Conservation (phyloP, 2,329 filamentous ascomycete species). For the Xylariales sp. region DNA sequence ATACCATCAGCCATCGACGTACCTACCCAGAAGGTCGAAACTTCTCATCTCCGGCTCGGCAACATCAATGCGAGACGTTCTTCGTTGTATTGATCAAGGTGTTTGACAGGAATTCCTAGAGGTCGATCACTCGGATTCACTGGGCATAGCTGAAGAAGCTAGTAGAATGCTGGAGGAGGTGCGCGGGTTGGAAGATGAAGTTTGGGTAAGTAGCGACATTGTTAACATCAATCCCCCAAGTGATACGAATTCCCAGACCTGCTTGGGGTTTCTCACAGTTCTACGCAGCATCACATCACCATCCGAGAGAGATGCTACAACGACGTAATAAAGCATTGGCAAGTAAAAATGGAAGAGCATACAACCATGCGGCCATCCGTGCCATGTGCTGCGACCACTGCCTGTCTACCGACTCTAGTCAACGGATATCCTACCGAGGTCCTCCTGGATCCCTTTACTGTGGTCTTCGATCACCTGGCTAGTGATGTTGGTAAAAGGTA, state of each 20-base stretch:
- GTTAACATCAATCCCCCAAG: too few species aligned
- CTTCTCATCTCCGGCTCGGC: neutral
- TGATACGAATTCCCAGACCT: too few species aligned
- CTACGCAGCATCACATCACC: too few species aligned
- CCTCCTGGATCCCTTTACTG: neutral
- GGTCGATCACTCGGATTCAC: too few species aligned
- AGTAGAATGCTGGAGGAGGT: too few species aligned
- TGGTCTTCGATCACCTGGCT: neutral
- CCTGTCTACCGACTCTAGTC: neutral
- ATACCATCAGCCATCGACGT: neutral
- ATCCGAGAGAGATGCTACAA: too few species aligned
- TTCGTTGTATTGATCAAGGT: neutral
- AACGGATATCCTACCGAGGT: neutral
- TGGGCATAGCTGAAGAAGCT: too few species aligned
- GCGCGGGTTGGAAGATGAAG: too few species aligned
- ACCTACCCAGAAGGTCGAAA: neutral
- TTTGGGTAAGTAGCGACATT: too few species aligned
- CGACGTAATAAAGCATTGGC: neutral
- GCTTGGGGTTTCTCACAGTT: too few species aligned
- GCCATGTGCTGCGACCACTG: neutral
- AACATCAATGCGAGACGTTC: neutral
- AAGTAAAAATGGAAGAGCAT: neutral
- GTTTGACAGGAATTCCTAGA: neutral
- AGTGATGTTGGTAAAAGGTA: neutral
- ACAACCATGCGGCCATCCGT: neutral